These are phyloP conservation scores for Thielaviopsis euricoi DNA, from an alignment of 2,329 filamentous ascomycete genomes.

Conservation along the genomic window DNA sequence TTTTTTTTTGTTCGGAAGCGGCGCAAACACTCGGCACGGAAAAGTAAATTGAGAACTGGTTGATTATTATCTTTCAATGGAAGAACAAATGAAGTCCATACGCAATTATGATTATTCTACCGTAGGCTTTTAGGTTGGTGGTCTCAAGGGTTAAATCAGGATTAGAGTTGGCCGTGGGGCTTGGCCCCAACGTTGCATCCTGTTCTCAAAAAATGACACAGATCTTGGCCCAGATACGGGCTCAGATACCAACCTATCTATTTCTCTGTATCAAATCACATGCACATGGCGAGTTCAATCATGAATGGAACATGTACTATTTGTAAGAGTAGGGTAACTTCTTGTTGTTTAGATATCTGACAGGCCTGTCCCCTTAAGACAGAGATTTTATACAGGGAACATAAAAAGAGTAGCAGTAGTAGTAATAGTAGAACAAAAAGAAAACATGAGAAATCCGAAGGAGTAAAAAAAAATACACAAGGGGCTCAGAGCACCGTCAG, in stretches of 20 bases:
- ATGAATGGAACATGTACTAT: too few relatives aligned
- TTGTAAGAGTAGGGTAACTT: not conserved
- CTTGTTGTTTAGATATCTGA: not conserved
- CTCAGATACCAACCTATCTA: too few relatives aligned
- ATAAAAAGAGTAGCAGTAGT: too few relatives aligned
- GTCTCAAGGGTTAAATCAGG: not conserved
- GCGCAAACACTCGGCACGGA: not conserved
- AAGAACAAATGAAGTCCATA: not conserved
- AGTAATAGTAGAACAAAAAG: not conserved
- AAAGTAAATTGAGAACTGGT: not conserved
- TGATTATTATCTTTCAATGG: not conserved
- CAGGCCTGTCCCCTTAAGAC: not conserved
- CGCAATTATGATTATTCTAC: too few relatives aligned
- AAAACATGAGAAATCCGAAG: not conserved
- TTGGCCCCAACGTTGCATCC: too few relatives aligned
- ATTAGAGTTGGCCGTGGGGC: not conserved
- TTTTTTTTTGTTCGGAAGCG: not conserved
- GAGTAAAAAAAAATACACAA: constrained; percentile 8
- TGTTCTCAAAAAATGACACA: too few relatives aligned
- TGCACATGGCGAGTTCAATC: too few relatives aligned
- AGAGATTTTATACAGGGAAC: not conserved
- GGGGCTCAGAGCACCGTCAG: constrained; percentile 1
- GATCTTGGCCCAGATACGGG: too few relatives aligned
- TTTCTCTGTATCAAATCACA: too few relatives aligned
- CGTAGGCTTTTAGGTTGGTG: not conserved